These are phyloP conservation scores for Aleurites moluccanus DNA, from an alignment of 441 rosid genomes.

Conservation along the genomic window DNA sequence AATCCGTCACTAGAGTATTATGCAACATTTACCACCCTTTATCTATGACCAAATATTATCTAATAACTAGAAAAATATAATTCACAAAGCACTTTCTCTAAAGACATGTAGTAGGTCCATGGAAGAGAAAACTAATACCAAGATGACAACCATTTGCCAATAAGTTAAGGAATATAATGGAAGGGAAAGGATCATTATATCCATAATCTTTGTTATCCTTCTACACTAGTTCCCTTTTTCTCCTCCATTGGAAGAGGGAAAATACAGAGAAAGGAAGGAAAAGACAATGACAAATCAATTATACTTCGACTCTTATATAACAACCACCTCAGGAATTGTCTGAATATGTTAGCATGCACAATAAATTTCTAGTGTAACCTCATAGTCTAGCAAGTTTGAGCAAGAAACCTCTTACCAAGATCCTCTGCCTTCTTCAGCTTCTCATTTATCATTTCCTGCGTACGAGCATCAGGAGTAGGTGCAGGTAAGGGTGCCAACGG, in stretches of 20 bases:
- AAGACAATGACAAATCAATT: background rate
- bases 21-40: background rate
- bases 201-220: background rate
- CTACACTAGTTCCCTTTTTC: background rate
- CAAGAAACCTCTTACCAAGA: conserved; percentile 57
- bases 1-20: background rate
- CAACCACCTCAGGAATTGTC: background rate
- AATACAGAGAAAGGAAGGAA: background rate
- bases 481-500: conserved; percentile 68
- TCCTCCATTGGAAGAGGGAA: background rate
- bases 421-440: conserved; percentile 98
- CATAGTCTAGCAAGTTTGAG: background rate
- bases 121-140: background rate
- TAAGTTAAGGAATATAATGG: background rate
- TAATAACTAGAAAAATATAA: background rate
- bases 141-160: background rate
- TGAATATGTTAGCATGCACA: background rate
- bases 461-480: conserved; percentile 81
- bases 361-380: background rate
- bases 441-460: conserved; percentile 98
- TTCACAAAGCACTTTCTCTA: background rate
- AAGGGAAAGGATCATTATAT: background rate
- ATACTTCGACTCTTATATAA: background rate
- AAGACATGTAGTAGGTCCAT: background rate
- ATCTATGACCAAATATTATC: background rate